A percentile compares a stretch with the other conserved stretches of the same genome.
phyloP scores from a whole-genome alignment of 768 basidiomycete species.

The Lactarius hatsudake region DNA sequence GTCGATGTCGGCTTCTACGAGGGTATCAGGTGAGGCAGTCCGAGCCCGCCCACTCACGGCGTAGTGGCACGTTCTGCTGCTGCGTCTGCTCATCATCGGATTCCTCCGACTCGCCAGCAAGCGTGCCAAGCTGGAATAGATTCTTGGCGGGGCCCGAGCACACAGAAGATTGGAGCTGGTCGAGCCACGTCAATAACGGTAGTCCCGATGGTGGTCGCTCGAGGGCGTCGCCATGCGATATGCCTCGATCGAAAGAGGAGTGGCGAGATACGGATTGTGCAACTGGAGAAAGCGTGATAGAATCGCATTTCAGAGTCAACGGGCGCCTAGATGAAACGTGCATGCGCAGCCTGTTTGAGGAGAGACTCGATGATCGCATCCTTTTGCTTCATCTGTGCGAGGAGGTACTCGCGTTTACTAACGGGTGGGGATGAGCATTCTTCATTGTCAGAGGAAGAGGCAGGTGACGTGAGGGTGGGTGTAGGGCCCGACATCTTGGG shows the following conservation, averaged over 20 bases:
- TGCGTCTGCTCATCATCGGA: slow-evolving; percentile 25
- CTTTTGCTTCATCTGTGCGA: slow-evolving; percentile 85
- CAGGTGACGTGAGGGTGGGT: slow-evolving; percentile 2
- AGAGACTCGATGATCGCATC: slow-evolving; percentile 83
- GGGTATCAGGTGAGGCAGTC: slow-evolving; percentile 29
- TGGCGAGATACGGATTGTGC: slow-evolving; percentile 78
- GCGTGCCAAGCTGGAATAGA: slow-evolving; percentile 45
- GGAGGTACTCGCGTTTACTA: slow-evolving; percentile 83
- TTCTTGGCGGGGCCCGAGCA: slow-evolving; percentile 40
- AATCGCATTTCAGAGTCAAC: not conserved
- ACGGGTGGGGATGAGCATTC: slow-evolving; percentile 33
- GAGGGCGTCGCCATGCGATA: slow-evolving; percentile 77
- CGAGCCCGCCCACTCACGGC: slow-evolving; percentile 16
- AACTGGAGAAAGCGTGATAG: slow-evolving; percentile 40
- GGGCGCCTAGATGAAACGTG: not conserved
- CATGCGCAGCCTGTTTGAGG: slow-evolving; percentile 66
- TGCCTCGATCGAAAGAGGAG: slow-evolving; percentile 74
- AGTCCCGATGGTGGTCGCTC: slow-evolving; percentile 63
- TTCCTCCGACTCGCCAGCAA: slow-evolving; percentile 33
- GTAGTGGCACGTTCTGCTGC: not conserved
- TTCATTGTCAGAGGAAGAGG: slow-evolving; percentile 23
- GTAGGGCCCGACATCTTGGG: not conserved
- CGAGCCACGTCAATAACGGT: slow-evolving; percentile 75
- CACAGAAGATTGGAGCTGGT: slow-evolving; percentile 61
- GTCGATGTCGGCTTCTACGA: slow-evolving; percentile 33